Evolutionary conservation across 371 early-diverging fungal genomes (phyloP).

Genomic region (Mortierella sp.): DNA sequence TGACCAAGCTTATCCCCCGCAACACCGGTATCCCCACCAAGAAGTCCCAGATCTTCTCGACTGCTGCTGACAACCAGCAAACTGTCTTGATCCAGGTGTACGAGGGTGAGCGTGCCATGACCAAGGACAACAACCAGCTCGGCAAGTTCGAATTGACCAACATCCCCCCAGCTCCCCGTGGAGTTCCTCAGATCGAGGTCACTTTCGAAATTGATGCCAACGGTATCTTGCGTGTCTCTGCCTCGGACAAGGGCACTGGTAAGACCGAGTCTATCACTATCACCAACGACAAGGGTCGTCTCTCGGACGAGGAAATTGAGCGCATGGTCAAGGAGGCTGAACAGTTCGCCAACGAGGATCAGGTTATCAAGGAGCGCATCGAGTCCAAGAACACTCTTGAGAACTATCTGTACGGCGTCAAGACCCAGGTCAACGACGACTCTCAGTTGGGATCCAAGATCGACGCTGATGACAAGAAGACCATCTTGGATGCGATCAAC

Average conservation of each 20-base stretch:
- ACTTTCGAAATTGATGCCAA: slow-evolving; percentile 98
- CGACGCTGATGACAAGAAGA: slow-evolving; percentile 64
- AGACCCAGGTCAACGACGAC: slow-evolving; percentile 82
- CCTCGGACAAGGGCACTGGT: slow-evolving; percentile 96
- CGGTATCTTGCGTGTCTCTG: slow-evolving; percentile 97
- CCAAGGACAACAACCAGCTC: slow-evolving; percentile 96
- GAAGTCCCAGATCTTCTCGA: slow-evolving; percentile 98
- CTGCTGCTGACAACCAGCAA: slow-evolving; percentile 98
- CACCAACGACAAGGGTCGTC: slow-evolving; percentile 95
- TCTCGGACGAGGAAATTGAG: slow-evolving; percentile 95
- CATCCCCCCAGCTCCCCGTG: slow-evolving; percentile 88
- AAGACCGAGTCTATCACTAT: slow-evolving; percentile 94
- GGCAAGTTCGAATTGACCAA: slow-evolving; percentile 95
- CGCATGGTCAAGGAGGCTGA: slow-evolving; percentile 96
- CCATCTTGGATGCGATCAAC: slow-evolving; percentile 57
- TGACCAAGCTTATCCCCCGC: slow-evolving; percentile 94
- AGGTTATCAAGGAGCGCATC: slow-evolving; percentile 86
- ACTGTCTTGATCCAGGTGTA: slow-evolving; percentile 97
- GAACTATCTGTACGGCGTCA: slow-evolving; percentile 88
- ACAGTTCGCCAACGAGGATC: slow-evolving; percentile 89
- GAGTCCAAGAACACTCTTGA: slow-evolving; percentile 91
- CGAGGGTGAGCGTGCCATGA: slow-evolving; percentile 98
- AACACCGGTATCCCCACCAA: slow-evolving; percentile 99
- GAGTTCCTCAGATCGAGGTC: slow-evolving; percentile 92
- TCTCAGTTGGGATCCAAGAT: slow-evolving; percentile 73